Percentiles rank a stretch among this genome's conserved stretches.
These are phyloP conservation scores for Syzygium jambos DNA, from an alignment of 345 rosid species.

Conservation along the genomic window DNA sequence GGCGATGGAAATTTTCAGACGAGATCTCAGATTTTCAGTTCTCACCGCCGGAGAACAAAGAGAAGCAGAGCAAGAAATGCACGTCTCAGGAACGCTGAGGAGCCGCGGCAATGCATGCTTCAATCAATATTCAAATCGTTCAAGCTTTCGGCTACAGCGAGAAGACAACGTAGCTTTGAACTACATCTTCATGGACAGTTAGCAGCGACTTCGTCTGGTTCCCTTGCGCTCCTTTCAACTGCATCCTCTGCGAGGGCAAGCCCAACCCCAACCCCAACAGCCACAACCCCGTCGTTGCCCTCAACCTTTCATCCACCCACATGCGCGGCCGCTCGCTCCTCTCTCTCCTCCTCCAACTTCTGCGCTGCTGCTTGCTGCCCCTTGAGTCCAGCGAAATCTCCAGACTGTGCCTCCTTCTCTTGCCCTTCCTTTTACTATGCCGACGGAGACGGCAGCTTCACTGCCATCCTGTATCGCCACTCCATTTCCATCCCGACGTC, in stretches of 20 bases:
- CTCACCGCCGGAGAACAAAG: too few species aligned
- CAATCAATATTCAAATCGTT: not conserved
- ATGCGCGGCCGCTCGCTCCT: constrained; percentile 87
- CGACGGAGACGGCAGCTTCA: constrained; percentile 85
- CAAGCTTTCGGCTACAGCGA: too few species aligned
- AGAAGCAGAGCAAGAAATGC: too few species aligned
- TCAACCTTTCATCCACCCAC: constrained; percentile 41
- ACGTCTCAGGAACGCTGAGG: too few species aligned
- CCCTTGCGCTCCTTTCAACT: constrained; percentile 81
- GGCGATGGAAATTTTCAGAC: too few species aligned
- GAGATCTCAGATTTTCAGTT: too few species aligned
- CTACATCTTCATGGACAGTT: constrained; percentile 79
- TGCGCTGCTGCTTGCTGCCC: constrained; percentile 77
- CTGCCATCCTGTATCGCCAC: constrained; percentile 50
- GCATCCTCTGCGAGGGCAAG: constrained; percentile 73
- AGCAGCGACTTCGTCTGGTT: constrained; percentile 97
- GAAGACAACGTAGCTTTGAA: not conserved
- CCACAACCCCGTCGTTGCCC: constrained; percentile 16
- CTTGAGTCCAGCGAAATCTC: constrained; percentile 65
- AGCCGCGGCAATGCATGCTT: constrained; percentile 10
- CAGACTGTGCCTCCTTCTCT: constrained; percentile 48
- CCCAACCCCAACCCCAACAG: constrained; percentile 43
- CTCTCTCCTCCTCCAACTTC: constrained; percentile 55
- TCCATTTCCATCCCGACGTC: constrained; percentile 41
- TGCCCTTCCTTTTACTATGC: constrained; percentile 91